Conservation (phyloP, 176 grass and related monocot species). For the Neostapfia colusana region DNA sequence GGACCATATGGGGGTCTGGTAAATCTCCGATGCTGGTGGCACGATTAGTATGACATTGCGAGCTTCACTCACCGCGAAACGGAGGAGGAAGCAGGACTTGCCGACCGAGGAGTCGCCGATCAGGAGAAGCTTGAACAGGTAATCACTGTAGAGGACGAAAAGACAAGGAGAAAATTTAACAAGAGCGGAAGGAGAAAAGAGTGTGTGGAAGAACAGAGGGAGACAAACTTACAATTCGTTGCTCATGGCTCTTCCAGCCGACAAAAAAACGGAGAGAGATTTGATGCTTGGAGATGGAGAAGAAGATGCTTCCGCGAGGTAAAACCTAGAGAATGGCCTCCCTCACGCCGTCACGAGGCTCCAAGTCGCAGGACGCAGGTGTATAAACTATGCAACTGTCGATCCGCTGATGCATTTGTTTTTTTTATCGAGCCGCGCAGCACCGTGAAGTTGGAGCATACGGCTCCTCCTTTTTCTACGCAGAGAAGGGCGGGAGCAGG, state of each 20-base stretch:
- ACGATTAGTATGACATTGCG: neutral
- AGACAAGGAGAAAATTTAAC: neutral
- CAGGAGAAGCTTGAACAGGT: conserved; percentile 83
- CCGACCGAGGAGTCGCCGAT: conserved; percentile 81
- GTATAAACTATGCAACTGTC: conserved; percentile 33
- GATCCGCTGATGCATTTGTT: neutral
- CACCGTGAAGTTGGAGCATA: conserved; percentile 15
- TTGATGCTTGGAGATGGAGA: neutral
- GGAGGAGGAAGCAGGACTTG: conserved; percentile 77
- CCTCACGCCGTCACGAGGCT: neutral
- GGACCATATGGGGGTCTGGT: neutral
- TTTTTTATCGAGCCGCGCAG: conserved; percentile 14
- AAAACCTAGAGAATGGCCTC: neutral
- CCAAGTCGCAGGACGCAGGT: neutral
- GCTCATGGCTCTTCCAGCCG: conserved; percentile 36
- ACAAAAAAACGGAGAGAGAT: neutral
- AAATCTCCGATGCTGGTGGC: neutral
- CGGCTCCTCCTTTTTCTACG: neutral
- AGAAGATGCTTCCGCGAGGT: conserved; percentile 22
- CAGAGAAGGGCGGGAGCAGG: neutral
- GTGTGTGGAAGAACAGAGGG: neutral
- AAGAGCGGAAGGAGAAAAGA: neutral
- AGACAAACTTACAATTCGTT: conserved; percentile 52
- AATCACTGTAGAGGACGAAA: conserved; percentile 41
- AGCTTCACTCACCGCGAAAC: conserved; percentile 56